These are phyloP conservation scores for Orbilia javanica DNA, from an alignment of 2,329 filamentous ascomycete species.

Conservation along the genomic window DNA sequence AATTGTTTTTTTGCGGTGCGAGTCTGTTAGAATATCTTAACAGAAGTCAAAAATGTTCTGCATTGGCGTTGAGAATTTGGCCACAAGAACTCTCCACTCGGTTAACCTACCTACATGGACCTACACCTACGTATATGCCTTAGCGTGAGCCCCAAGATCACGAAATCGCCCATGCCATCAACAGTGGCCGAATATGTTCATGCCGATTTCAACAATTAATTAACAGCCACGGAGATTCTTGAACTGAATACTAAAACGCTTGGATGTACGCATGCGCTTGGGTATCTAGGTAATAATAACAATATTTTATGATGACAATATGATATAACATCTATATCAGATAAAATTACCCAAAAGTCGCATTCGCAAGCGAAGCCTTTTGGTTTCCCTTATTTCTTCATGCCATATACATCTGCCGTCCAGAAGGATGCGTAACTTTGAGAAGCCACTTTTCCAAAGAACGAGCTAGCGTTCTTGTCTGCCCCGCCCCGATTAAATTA, in stretches of 20 bases:
- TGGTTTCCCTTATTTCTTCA: no score
- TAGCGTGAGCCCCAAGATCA: neutral
- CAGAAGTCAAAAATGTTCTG: neutral
- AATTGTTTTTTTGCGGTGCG: no score
- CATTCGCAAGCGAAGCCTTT: no score
- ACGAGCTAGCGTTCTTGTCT: neutral
- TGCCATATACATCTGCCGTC: neutral
- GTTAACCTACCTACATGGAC: neutral
- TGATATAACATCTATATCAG: no score
- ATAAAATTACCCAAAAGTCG: no score
- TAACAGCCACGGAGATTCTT: neutral
- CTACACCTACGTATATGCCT: neutral
- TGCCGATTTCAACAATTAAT: neutral
- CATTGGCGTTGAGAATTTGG: neutral
- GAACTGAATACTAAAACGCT: neutral
- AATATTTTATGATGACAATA: no score
- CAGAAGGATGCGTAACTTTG: neutral
- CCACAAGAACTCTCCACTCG: neutral
- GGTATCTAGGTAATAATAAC: no score
- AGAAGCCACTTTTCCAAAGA: neutral
- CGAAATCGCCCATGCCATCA: neutral
- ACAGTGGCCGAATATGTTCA: neutral
- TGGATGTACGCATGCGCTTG: neutral
- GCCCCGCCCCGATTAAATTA: neutral
- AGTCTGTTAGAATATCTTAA: no score